These are phyloP conservation scores for Spongospora subterranea DNA, from an alignment of 208 protist species.

Conservation along the genomic window DNA sequence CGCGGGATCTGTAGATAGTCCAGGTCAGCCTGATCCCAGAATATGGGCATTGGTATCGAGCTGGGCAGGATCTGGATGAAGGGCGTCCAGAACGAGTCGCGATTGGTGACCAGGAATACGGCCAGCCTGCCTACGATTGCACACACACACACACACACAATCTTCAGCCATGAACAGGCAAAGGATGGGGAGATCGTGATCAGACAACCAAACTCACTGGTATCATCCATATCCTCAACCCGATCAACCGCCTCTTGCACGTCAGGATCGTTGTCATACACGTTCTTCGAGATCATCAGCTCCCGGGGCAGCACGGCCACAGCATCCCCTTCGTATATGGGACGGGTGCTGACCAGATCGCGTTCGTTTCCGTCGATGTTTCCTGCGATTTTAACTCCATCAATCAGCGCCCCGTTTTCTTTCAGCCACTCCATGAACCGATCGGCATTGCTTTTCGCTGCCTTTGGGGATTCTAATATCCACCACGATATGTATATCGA, in stretches of 20 bases:
- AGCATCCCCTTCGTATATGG: neutral
- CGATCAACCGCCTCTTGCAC: neutral
- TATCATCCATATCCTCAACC: neutral
- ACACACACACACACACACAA: neutral
- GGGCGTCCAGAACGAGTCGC: neutral
- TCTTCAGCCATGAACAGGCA: neutral
- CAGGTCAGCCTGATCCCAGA: neutral
- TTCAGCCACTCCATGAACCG: neutral
- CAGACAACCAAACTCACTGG: neutral
- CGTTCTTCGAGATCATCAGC: neutral
- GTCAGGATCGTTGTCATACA: neutral
- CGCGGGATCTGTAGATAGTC: neutral
- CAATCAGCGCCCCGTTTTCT: neutral
- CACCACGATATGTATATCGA: too few species aligned
- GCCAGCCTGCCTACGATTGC: neutral
- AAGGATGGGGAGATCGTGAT: neutral
- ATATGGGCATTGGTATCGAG: neutral
- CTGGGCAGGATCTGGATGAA: neutral
- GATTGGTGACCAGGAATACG: neutral
- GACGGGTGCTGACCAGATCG: neutral
- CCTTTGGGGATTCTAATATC: too few species aligned
- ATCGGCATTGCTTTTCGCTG: too few species aligned
- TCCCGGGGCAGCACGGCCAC: neutral
- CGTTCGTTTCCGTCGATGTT: neutral
- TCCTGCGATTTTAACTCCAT: neutral